These are phyloP conservation scores for Schizophyllum commune DNA, from an alignment of 1,284 basidiomycete species.

Conservation along the genomic window DNA sequence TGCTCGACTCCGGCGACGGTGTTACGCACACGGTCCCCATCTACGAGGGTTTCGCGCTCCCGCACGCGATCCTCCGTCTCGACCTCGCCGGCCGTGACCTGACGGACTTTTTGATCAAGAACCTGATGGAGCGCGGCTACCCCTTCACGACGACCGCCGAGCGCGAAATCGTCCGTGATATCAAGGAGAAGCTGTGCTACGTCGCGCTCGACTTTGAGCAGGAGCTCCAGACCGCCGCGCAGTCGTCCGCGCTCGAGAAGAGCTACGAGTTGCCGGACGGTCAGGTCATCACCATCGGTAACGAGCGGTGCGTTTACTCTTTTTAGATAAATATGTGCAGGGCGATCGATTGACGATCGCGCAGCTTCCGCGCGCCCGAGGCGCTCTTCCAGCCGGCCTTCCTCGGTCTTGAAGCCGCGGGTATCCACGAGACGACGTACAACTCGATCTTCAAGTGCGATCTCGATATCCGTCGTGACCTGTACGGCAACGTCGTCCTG, in stretches of 20 bases:
- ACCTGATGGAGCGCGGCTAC: constrained; percentile 91
- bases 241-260: constrained; percentile 90
- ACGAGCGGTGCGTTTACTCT: constrained; percentile 63
- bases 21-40: constrained; percentile 92
- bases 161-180: constrained; percentile 94
- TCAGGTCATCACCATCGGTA: constrained; percentile 94
- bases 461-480: constrained; percentile 78
- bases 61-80: constrained; percentile 91
- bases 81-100: constrained; percentile 95
- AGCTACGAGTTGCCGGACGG: constrained; percentile 95
- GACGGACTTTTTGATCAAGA: constrained; percentile 90
- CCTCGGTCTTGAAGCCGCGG: constrained; percentile 87
- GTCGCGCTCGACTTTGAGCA: constrained; percentile 96
- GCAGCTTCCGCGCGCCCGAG: constrained; percentile 86
- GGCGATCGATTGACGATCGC: constrained; percentile 8
- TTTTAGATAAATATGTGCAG: background rate
- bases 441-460: constrained; percentile 82
- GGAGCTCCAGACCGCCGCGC: constrained; percentile 89
- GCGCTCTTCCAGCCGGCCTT: constrained; percentile 96
- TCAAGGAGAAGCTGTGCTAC: constrained; percentile 98
- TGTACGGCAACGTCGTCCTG: constrained; percentile 92
- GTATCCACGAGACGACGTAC: constrained; percentile 94
- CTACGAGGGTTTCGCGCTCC: constrained; percentile 93
- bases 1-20: constrained; percentile 91
- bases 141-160: constrained; percentile 92